Evolutionary conservation across 1,284 basidiomycete genomes (phyloP), one percentile per base, ranked within the genome.

Genomic region (Bjerkandera adusta): DNA sequence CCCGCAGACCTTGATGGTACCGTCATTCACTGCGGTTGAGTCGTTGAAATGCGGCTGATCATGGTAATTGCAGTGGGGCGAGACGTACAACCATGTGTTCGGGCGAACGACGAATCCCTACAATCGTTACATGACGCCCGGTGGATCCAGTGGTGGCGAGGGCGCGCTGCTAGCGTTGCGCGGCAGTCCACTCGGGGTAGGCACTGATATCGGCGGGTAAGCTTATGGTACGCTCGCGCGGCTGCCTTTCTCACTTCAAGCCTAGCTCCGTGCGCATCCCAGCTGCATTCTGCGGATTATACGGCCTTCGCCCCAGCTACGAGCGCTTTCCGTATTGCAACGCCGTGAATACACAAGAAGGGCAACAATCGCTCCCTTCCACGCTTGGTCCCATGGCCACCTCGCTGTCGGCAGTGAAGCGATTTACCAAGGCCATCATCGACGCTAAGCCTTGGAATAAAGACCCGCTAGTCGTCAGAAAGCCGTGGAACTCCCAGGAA

Each of bases 61-160:
- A 48, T 36, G 36, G 64, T 13, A 18, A 10, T 11, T 36, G 20
- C 45, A 69, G 69, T 71, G 68, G 68, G 65, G 63, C 30, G 70
- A 71, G 50, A 70, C 69, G 15, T 66, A 61, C 55, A 71, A 70
- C 48, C 56, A 66, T 36, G 64, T 72, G 13, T 95, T 85, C 70
- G 90, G 89, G 0, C 69, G 75, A 5, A 83, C 89, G 1, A 70
- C 69, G 22, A 92, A 94, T 59, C 91, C 92, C 0, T 82, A 81
- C 68, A 79, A 77, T 51, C 64, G 74, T 7, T 65, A 70, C 6
- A 84, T 85, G 60, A 87, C 85, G 1, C 76, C 75, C 35, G 90
- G 91, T 26, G 90, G 91, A 5, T 86, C 83, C 36, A 85, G 84
- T 3, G 91, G 91, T 7, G 90, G 90, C 34, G 90, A 92, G 61